Evolutionary conservation across 495 filamentous ascomycete genomes (phyloP).

Genomic region (Alectoria sarmentosa): DNA sequence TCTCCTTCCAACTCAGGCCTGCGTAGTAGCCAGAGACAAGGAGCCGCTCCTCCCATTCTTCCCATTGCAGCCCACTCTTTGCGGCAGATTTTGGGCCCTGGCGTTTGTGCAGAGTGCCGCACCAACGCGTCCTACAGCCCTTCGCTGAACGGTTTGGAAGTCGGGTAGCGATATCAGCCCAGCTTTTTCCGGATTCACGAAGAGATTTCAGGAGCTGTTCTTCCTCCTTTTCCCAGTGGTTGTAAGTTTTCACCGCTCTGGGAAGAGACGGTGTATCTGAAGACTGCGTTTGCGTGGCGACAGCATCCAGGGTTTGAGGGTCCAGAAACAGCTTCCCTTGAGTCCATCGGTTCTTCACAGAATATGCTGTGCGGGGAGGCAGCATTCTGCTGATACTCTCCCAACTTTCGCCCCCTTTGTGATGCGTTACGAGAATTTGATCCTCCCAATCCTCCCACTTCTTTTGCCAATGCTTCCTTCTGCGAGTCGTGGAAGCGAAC

Average conservation of each 20-base stretch:
- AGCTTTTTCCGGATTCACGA: neutral
- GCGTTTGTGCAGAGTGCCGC: neutral
- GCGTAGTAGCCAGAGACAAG: neutral
- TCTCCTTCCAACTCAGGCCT: neutral
- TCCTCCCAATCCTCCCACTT: too few relatives aligned
- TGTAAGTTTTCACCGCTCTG: neutral
- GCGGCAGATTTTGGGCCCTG: neutral
- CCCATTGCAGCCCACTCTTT: neutral
- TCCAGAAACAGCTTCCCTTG: neutral
- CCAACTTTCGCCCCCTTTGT: too few relatives aligned
- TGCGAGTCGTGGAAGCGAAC: too few relatives aligned
- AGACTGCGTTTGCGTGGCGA: neutral
- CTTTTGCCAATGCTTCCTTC: too few relatives aligned
- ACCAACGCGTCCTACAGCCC: neutral
- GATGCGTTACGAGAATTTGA: too few relatives aligned
- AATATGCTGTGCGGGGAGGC: neutral
- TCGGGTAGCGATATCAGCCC: neutral
- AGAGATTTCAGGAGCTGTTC: neutral
- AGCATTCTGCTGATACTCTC: neutral
- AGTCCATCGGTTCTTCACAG: neutral
- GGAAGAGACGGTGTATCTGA: neutral
- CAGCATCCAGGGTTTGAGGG: neutral
- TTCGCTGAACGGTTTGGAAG: neutral
- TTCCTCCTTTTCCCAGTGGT: neutral
- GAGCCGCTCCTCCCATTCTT: slow-evolving; percentile 1